Evolutionary conservation across 116 monocot species (phyloP).

Genomic region (Iris pallida): DNA sequence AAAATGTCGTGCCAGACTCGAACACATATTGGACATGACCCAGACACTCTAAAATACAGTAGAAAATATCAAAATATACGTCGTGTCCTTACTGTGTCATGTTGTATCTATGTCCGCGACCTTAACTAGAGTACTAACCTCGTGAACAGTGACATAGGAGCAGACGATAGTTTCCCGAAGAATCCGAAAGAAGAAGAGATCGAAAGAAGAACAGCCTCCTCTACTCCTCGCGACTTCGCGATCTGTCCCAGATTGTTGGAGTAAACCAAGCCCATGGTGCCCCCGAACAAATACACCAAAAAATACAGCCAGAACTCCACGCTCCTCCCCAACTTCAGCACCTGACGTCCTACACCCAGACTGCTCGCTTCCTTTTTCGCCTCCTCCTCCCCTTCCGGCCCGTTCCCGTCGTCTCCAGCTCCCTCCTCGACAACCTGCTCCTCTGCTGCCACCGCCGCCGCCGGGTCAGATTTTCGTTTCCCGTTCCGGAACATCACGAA

Average conservation of each 20-base stretch:
- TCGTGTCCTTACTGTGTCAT: no score
- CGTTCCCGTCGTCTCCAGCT: background rate
- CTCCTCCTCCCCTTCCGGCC: background rate
- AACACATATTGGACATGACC: no score
- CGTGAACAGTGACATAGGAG: constrained; percentile 8
- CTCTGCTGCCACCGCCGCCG: background rate
- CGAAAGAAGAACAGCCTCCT: constrained; percentile 7
- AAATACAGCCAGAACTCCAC: constrained; percentile 18
- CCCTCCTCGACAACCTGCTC: background rate
- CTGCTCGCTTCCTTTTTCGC: no score
- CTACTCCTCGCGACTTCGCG: constrained; percentile 1
- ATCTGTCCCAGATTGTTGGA: constrained; percentile 17
- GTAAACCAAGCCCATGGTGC: constrained; percentile 12
- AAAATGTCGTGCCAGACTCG: no score
- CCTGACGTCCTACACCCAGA: no score
- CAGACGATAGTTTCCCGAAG: constrained; percentile 1
- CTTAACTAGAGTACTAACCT: constrained; percentile 3
- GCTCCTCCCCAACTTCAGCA: background rate
- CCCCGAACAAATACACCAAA: constrained; percentile 17
- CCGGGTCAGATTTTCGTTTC: no score
- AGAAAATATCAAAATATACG: no score
- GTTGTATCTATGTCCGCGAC: no score
- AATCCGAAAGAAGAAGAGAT: constrained; percentile 14
- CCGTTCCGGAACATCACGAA: background rate
- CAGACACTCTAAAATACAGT: no score